Evolutionary conservation across 306 rosid species (phyloP).

Genomic region (Dryas octopetala): DNA sequence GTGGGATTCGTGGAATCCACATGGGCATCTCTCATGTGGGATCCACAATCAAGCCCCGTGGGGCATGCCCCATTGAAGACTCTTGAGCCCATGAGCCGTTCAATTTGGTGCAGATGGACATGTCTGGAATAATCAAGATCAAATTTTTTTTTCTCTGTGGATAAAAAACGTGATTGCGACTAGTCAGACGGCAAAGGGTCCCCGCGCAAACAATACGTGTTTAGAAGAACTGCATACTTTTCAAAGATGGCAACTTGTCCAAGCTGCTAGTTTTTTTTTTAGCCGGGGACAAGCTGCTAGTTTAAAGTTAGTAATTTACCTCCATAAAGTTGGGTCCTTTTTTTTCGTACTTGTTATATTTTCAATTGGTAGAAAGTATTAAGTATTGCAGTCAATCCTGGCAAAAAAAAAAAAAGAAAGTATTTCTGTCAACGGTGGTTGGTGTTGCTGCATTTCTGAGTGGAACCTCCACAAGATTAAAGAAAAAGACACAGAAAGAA

Average conservation of each 20-base stretch:
- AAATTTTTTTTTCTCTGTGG: not conserved
- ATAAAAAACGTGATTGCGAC: not conserved
- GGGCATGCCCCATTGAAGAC: too few relatives aligned
- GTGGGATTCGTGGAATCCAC: too few relatives aligned
- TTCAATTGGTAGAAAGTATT: not conserved
- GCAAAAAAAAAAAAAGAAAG: too few relatives aligned
- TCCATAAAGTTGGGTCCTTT: not conserved
- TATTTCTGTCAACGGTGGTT: not conserved
- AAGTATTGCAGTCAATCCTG: not conserved
- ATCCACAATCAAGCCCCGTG: too few relatives aligned
- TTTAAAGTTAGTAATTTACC: not conserved
- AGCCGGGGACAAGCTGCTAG: not conserved
- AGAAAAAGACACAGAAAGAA: slow-evolving; percentile 8
- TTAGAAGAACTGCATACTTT: not conserved
- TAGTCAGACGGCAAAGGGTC: not conserved
- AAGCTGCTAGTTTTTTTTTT: too few relatives aligned
- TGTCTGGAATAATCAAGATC: too few relatives aligned
- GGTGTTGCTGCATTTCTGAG: not conserved
- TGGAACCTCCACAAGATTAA: not conserved
- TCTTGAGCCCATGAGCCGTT: too few relatives aligned
- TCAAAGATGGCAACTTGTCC: not conserved
- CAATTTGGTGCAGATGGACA: too few relatives aligned
- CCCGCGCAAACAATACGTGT: not conserved
- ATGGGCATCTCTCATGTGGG: too few relatives aligned
- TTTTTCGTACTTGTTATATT: not conserved